These are phyloP conservation scores for Ophiostoma ulmi DNA, from an alignment of 2,329 filamentous ascomycete species.

Conservation along the genomic window DNA sequence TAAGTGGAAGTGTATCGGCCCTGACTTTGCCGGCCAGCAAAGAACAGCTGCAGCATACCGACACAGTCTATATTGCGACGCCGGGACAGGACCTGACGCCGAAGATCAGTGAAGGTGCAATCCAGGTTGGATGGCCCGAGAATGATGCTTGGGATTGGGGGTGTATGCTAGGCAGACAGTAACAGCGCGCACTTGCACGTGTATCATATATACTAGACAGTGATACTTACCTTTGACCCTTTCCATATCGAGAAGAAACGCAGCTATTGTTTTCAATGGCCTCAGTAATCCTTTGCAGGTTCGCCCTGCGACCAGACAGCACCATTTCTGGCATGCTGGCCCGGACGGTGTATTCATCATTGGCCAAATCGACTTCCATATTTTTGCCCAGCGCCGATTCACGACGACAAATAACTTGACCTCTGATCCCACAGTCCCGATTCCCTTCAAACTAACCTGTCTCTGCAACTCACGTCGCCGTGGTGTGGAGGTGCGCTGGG, in stretches of 20 bases:
- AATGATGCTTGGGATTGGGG: constrained; percentile 20
- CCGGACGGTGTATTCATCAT: constrained; percentile 5
- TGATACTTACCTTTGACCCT: not conserved
- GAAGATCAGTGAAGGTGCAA: not conserved
- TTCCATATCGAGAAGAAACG: not conserved
- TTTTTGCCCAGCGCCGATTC: not conserved
- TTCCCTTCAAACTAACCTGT: not conserved
- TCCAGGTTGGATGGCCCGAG: constrained; percentile 11
- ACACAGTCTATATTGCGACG: not conserved
- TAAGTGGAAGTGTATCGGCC: not conserved
- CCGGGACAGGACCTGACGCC: not conserved
- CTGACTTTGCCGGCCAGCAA: not conserved
- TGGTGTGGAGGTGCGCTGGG: not conserved
- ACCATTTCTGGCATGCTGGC: not conserved
- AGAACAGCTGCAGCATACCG: not conserved
- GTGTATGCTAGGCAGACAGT: constrained; percentile 9
- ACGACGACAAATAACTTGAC: not conserved
- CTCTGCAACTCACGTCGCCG: not conserved
- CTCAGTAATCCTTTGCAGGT: not conserved
- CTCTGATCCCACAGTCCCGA: not conserved
- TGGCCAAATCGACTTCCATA: not conserved
- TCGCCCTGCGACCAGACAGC: not conserved
- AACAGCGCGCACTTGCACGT: not conserved
- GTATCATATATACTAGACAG: not conserved
- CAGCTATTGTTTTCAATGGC: not conserved